These are phyloP conservation scores for Adansonia madagascariensis DNA, from an alignment of 441 rosid genomes.

Conservation along the genomic window DNA sequence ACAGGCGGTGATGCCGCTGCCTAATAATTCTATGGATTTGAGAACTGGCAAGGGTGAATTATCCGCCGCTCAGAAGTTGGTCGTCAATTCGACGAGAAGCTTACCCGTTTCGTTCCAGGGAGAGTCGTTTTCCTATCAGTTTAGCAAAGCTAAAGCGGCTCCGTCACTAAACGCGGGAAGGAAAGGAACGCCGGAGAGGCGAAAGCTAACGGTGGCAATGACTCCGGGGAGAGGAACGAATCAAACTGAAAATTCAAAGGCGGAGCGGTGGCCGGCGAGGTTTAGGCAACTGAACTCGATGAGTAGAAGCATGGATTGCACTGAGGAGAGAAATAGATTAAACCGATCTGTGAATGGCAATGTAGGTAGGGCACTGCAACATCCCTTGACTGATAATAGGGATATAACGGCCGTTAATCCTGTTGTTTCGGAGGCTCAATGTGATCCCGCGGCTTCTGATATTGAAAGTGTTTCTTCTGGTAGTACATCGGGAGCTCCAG, in stretches of 20 bases:
- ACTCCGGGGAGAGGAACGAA: conserved; percentile 42
- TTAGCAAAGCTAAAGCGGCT: conserved; percentile 66
- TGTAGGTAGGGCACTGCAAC: conserved; percentile 61
- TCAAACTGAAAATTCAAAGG: conserved; percentile 64
- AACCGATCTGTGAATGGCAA: conserved; percentile 50
- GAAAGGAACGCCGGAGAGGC: conserved; percentile 76
- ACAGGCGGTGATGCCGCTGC: conserved; percentile 49
- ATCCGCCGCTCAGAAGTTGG: conserved; percentile 63
- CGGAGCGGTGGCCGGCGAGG: conserved; percentile 79
- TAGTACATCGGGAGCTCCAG: conserved; percentile 51
- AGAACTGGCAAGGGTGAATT: conserved; percentile 40
- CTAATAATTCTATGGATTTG: conserved; percentile 40
- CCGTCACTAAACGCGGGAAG: conserved; percentile 51
- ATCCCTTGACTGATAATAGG: conserved; percentile 52
- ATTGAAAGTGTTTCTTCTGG: conserved; percentile 76
- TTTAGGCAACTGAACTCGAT: conserved; percentile 48
- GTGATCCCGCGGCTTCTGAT: conserved; percentile 56
- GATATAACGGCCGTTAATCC: conserved; percentile 30
- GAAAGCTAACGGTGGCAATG: conserved; percentile 41
- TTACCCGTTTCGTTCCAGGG: conserved; percentile 86
- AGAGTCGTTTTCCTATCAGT: conserved; percentile 64
- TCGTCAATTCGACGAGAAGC: conserved; percentile 74
- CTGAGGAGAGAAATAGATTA: conserved; percentile 50
- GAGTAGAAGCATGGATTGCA: conserved; percentile 65
- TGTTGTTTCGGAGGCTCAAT: conserved; percentile 38